Evolutionary conservation across 2,329 filamentous ascomycete species (phyloP).

Genomic region (Fusarium sp.): DNA sequence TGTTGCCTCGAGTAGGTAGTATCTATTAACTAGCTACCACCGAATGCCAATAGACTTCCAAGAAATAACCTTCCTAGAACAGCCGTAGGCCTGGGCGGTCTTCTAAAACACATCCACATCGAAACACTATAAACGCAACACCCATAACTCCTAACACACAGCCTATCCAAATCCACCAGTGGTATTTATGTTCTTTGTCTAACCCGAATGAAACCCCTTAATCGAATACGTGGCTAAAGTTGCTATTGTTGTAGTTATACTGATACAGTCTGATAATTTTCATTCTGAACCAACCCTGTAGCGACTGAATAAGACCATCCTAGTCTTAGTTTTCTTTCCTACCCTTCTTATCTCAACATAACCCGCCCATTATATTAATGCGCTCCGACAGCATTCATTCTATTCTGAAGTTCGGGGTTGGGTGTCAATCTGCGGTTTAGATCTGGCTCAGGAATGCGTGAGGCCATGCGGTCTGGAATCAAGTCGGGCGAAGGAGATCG

Average conservation of each 20-base stretch:
- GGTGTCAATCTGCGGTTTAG: conserved; percentile 61
- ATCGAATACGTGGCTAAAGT: neutral
- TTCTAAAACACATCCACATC: neutral
- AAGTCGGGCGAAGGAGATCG: conserved; percentile 70
- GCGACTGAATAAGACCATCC: conserved; percentile 34
- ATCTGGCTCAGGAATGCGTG: conserved; percentile 65
- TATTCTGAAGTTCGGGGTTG: conserved; percentile 60
- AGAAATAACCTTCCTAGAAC: neutral
- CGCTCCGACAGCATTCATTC: conserved; percentile 43
- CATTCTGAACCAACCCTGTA: conserved; percentile 15
- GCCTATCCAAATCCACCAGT: neutral
- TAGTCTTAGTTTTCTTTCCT: conserved; percentile 3
- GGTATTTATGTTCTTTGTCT: neutral
- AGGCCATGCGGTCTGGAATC: conserved; percentile 72
- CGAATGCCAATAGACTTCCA: neutral
- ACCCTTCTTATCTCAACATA: neutral
- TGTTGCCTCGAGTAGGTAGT: neutral
- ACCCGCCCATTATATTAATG: neutral
- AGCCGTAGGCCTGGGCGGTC: too few species aligned
- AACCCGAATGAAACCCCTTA: neutral
- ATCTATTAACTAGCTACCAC: neutral
- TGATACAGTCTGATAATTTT: conserved; percentile 35
- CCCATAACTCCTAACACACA: conserved; percentile 2
- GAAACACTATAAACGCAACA: neutral
- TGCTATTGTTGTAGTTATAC: conserved; percentile 21